phyloP scores from a whole-genome alignment of 2,329 filamentous ascomycete genomes.

The Diplocarpon rosae region DNA sequence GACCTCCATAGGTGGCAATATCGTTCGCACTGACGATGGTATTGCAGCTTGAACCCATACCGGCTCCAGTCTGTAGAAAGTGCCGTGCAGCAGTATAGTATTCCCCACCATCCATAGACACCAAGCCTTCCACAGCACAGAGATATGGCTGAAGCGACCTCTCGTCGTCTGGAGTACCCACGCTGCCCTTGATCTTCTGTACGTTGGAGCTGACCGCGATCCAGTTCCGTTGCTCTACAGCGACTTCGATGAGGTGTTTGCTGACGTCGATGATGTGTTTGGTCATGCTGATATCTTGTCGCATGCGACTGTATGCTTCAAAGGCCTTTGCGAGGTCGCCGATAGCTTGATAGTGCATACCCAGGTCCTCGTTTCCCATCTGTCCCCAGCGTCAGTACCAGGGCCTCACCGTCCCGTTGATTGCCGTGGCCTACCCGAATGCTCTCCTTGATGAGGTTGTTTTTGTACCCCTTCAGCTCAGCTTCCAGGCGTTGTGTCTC shows the following conservation, averaged over 20 bases:
- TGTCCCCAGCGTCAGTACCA: slow-evolving; percentile 28
- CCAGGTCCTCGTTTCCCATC: slow-evolving; percentile 94
- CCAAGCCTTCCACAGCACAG: slow-evolving; percentile 48
- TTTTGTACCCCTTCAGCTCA: slow-evolving; percentile 87
- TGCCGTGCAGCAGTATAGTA: slow-evolving; percentile 57
- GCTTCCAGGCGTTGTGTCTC: slow-evolving; percentile 69
- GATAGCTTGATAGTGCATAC: slow-evolving; percentile 67
- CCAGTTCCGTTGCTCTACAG: slow-evolving; percentile 71
- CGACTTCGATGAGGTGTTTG: slow-evolving; percentile 65
- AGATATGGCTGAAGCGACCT: slow-evolving; percentile 38
- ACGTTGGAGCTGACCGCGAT: slow-evolving; percentile 51
- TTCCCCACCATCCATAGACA: slow-evolving; percentile 42
- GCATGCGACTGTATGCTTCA: slow-evolving; percentile 77
- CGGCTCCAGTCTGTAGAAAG: slow-evolving; percentile 39
- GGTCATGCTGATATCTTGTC: slow-evolving; percentile 74
- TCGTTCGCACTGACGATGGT: slow-evolving; percentile 75
- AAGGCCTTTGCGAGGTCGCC: slow-evolving; percentile 63
- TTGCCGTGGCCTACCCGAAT: slow-evolving; percentile 53
- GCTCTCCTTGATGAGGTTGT: slow-evolving; percentile 95
- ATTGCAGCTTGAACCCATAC: slow-evolving; percentile 47
- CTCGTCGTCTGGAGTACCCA: slow-evolving; percentile 34
- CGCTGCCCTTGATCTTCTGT: slow-evolving; percentile 52
- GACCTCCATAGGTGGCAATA: slow-evolving; percentile 80
- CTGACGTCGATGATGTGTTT: slow-evolving; percentile 78
- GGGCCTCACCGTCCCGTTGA: background rate